Percentiles rank a stretch among this genome's conserved stretches.
Evolutionary conservation across 1,284 basidiomycete genomes (phyloP).

Genomic region (Ganoderma lingzhi): DNA sequence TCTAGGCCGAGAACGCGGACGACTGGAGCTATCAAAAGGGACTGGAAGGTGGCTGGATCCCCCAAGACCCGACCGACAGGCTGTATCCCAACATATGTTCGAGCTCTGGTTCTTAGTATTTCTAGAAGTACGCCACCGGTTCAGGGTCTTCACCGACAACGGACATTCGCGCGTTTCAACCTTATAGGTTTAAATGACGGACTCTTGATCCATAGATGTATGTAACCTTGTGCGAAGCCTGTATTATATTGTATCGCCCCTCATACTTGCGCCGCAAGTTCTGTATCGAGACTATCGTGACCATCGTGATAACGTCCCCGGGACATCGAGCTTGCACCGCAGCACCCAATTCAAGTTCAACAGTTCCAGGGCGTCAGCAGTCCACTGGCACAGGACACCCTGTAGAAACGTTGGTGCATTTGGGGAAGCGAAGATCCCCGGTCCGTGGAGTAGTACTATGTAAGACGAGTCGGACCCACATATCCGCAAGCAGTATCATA

Average conservation of each 20-base stretch:
- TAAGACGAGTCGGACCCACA: background rate
- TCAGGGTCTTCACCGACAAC: background rate
- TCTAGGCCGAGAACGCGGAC: conserved; percentile 71
- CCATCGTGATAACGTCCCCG: background rate
- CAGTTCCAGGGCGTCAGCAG: background rate
- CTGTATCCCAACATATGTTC: conserved; percentile 67
- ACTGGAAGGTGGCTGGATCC: conserved; percentile 77
- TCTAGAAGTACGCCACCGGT: background rate
- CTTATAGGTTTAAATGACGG: background rate
- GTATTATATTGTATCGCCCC: background rate
- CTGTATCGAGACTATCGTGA: background rate
- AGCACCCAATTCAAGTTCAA: background rate
- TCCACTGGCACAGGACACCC: background rate
- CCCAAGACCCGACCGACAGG: conserved; percentile 66
- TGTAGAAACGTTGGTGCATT: background rate
- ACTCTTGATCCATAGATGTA: background rate
- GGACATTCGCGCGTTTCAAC: conserved; percentile 4
- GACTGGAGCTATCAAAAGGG: conserved; percentile 80
- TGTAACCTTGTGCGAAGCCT: background rate
- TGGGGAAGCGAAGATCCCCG: background rate
- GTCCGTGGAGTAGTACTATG: background rate
- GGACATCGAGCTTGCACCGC: background rate
- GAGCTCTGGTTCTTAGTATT: background rate
- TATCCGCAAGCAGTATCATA: background rate
- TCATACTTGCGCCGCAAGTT: background rate